phyloP scores from a whole-genome alignment of 2,329 filamentous ascomycete species.

The Diaporthe caulivora region DNA sequence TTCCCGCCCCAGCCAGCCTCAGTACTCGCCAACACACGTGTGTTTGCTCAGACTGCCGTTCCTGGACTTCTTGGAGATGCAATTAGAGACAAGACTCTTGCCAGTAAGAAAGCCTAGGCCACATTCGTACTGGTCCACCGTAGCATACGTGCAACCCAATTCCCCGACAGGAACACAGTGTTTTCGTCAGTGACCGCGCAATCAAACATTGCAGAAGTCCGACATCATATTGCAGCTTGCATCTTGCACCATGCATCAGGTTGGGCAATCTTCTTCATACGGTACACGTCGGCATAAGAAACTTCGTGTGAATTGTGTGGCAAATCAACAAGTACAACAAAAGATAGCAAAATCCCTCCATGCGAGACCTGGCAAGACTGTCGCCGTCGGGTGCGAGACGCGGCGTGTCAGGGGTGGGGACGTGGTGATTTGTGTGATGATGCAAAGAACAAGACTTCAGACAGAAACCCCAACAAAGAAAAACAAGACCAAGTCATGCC shows the following conservation, averaged over 20 bases:
- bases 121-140: not conserved
- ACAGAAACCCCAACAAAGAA: not conserved
- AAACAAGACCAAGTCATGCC: not conserved
- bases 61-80: not conserved
- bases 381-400: not conserved
- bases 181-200: not conserved
- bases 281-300: slow-evolving; percentile 4
- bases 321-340: slow-evolving; percentile 30
- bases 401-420: not conserved
- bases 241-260: slow-evolving; percentile 6
- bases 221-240: slow-evolving; percentile 8
- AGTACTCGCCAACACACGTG: not conserved
- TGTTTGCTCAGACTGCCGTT: not conserved
- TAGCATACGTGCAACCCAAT: not conserved
- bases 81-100: not conserved
- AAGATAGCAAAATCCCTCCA: slow-evolving; percentile 20
- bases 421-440: not conserved
- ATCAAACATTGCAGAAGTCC: not conserved
- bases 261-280: not conserved
- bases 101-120: not conserved
- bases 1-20: slow-evolving; percentile 26
- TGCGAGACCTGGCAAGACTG: slow-evolving; percentile 8
- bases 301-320: slow-evolving; percentile 4
- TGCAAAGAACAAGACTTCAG: slow-evolving; percentile 8
- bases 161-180: not conserved